Base-by-base conservation (phyloP, 2,329 filamentous ascomycete species). In the Venturia aucupariae region DNA sequence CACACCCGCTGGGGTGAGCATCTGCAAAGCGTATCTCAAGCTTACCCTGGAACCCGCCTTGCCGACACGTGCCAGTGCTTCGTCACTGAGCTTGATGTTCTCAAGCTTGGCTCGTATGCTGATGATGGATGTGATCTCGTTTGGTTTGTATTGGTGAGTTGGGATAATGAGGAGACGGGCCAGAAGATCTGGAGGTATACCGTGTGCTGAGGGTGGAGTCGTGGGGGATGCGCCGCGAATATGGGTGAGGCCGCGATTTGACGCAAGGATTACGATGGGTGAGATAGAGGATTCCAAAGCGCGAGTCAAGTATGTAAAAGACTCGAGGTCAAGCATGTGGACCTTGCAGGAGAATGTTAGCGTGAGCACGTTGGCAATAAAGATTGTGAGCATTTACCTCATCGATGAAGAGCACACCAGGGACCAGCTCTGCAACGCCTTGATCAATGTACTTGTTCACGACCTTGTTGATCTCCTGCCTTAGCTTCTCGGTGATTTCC, bases 381-480 rank as follows among this genome's bases (percentile, higher is more conserved):
- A 32, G 22, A 62, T 55, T 19, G 64, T 22, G 39, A 4, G 39
- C 32, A 68, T 77, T 68, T 84, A 94, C 92, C 85, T 99, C 94
- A 72, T 99, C 94, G 71, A 99, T 99, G 80, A 99, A 99, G 60
- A 99, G 82, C 66, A 99, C 94, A 70, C 94, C 94, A 1, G 94
- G 94, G n/a, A 99, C 92, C 65, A 99, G 84, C 79, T 99, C 94
- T 7, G 94, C 94, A 39, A 97, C 92, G 67, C 94, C 94, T 79
- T 97, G 93, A 75, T 97, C 94, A 70, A 99, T 99, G 78, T 97
- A 99, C 77, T 93, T 92, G 82, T 92, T 96, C 69, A 99, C 94
- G 38, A 99, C 93, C 80, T 97, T 97, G 85, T 99, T 97, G 80
- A 99, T 97, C 80, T 99, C 94, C 64, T 85, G 82, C 66, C 94